Percentiles rank a stretch among this genome's conserved stretches.
phyloP scores from a whole-genome alignment of 768 basidiomycete species.

The Fibroporia radiculosa region DNA sequence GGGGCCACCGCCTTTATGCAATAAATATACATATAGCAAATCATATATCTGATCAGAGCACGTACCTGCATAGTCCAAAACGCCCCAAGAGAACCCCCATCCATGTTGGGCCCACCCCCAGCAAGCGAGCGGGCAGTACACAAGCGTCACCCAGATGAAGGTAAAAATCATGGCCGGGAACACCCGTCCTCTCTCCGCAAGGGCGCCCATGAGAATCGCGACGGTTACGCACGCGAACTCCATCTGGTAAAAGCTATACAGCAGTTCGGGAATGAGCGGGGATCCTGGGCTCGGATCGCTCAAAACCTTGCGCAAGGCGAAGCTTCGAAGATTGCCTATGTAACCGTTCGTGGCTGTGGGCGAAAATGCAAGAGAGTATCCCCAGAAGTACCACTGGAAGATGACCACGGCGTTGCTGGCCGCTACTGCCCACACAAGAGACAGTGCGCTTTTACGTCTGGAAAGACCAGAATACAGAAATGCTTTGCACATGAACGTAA shows the following conservation, averaged over 20 bases:
- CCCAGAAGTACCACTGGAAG: constrained; percentile 79
- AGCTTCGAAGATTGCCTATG: constrained; percentile 75
- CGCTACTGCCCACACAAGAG: constrained; percentile 69
- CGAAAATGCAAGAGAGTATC: constrained; percentile 82
- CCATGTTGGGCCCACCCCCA: constrained; percentile 81
- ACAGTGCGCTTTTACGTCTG: constrained; percentile 61
- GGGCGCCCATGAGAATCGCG: constrained; percentile 67
- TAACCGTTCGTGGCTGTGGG: constrained; percentile 64
- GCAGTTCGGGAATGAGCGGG: constrained; percentile 70
- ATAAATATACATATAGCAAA: background rate
- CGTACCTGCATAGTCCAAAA: constrained; percentile 80
- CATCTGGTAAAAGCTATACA: constrained; percentile 86
- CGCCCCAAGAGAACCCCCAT: constrained; percentile 82
- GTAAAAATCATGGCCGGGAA: constrained; percentile 75
- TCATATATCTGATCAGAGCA: constrained; percentile 17
- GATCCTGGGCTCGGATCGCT: constrained; percentile 71
- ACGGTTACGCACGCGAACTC: constrained; percentile 81
- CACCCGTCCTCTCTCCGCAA: constrained; percentile 82
- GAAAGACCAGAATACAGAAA: constrained; percentile 71
- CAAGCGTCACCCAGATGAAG: constrained; percentile 81
- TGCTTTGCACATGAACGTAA: constrained; percentile 31
- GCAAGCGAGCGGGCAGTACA: constrained; percentile 82
- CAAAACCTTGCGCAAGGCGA: constrained; percentile 68
- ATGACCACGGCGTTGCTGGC: constrained; percentile 70
- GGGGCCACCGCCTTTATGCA: constrained; percentile 64